Percentiles rank a stretch among this genome's conserved stretches.
Evolutionary conservation across 331 rosid species (phyloP).

Genomic region (Phaseolus coccineus): DNA sequence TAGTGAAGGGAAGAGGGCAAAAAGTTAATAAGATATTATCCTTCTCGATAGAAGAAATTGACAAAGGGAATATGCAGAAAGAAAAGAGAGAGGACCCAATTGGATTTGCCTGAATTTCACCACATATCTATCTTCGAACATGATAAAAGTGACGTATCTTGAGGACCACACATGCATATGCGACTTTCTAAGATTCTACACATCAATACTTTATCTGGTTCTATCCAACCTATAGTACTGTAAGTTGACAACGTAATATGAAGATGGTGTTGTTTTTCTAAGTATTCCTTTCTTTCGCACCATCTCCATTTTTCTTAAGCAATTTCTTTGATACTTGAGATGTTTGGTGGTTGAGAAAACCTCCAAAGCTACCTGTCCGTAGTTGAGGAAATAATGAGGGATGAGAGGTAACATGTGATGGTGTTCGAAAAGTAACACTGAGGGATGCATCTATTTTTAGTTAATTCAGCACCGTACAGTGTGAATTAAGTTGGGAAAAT

Average conservation of each 20-base stretch:
- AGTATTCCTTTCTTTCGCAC: not conserved
- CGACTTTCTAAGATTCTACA: not conserved
- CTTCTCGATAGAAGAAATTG: slow-evolving; percentile 29
- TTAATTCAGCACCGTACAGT: slow-evolving; percentile 22
- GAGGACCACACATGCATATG: slow-evolving; percentile 32
- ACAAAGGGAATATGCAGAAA: slow-evolving; percentile 36
- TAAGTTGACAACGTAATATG: not conserved
- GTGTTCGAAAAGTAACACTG: slow-evolving; percentile 21
- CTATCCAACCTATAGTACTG: not conserved
- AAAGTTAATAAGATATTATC: not conserved
- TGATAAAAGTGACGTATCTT: slow-evolving; percentile 36
- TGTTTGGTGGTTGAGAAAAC: not conserved
- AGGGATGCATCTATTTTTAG: not conserved
- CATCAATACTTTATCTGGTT: not conserved
- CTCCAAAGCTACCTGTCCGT: not conserved
- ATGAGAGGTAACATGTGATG: slow-evolving; percentile 34
- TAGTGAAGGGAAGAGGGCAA: no score
- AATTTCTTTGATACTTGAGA: slow-evolving; percentile 2
- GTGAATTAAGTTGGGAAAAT: not conserved
- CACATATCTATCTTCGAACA: slow-evolving; percentile 43
- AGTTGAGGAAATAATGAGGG: slow-evolving; percentile 16
- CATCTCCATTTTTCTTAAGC: slow-evolving; percentile 10
- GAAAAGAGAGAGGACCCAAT: slow-evolving; percentile 55
- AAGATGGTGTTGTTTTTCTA: not conserved
- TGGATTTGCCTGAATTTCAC: slow-evolving; percentile 75